These are phyloP conservation scores for Fraxinus excelsior DNA, from an alignment of 257 asterid genomes.

Conservation along the genomic window DNA sequence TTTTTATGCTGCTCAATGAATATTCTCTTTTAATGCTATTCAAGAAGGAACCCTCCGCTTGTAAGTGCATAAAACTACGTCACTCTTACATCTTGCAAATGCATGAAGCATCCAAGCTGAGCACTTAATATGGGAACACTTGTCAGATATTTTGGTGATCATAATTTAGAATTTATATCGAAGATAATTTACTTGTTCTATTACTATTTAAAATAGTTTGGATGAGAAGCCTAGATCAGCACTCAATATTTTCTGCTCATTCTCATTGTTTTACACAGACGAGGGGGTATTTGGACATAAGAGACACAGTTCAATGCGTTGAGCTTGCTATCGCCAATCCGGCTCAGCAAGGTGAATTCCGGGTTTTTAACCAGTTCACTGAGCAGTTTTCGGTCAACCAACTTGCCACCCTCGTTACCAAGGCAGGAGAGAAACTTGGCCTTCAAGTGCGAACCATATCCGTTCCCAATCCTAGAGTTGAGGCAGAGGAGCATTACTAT, in stretches of 20 bases:
- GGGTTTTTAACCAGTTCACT: conserved; percentile 92
- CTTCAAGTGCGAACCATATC: conserved; percentile 67
- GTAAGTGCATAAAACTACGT: not conserved
- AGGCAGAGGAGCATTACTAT: conserved; percentile 95
- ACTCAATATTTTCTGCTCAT: conserved; percentile 1
- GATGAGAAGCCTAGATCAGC: not conserved
- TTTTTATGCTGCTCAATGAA: no score
- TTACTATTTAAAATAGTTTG: not conserved
- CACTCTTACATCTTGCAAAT: not conserved
- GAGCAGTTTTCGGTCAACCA: conserved; percentile 95
- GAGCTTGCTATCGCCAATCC: conserved; percentile 96
- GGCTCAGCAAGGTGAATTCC: conserved; percentile 82
- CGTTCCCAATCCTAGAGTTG: conserved; percentile 92
- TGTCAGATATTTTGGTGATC: no score
- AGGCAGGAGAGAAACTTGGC: conserved; percentile 83
- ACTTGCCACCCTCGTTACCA: conserved; percentile 81
- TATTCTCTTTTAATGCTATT: no score
- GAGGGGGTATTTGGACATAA: conserved; percentile 87
- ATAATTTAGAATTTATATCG: no score
- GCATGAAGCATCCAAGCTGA: not conserved
- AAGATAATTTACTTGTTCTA: not conserved
- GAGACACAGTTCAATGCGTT: conserved; percentile 94
- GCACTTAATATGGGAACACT: not conserved
- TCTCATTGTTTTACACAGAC: conserved; percentile 50
- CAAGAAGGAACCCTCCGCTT: not conserved